Conservation (phyloP, 345 rosid genomes). For the Eutrema yunnanense region DNA sequence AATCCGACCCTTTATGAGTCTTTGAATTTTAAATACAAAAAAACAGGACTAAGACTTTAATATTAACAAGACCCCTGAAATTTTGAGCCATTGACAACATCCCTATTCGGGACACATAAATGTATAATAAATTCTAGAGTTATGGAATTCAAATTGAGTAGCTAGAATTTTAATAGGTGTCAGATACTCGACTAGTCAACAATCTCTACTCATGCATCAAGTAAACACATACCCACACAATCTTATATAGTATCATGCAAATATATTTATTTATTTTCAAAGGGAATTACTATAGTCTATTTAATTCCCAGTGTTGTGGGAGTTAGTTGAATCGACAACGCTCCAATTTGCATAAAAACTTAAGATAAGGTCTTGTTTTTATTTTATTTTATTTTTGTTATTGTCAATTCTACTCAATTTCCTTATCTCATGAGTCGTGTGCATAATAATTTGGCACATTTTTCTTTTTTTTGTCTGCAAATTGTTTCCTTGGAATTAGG, state of each 20-base stretch:
- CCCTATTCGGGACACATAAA: not conserved
- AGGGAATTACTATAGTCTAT: not conserved
- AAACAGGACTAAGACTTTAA: too few relatives aligned
- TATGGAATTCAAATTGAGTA: not conserved
- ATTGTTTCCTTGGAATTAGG: conserved; percentile 1
- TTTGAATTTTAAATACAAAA: too few relatives aligned
- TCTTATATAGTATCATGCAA: not conserved
- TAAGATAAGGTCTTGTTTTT: conserved; percentile 8
- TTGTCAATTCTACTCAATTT: not conserved
- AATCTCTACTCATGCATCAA: conserved; percentile 11
- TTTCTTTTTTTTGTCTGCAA: conserved; percentile 25
- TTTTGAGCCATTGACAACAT: too few relatives aligned
- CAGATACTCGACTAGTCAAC: conserved; percentile 7
- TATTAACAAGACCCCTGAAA: too few relatives aligned
- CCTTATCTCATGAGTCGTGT: not conserved
- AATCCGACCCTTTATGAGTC: too few relatives aligned
- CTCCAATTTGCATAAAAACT: conserved; percentile 7
- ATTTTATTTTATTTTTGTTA: not conserved
- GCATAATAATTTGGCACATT: conserved; percentile 22
- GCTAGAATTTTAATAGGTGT: conserved; percentile 4
- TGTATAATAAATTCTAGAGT: not conserved
- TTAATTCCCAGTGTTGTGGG: conserved; percentile 18
- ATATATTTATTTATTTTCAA: not conserved
- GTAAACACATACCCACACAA: not conserved
- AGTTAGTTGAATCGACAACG: conserved; percentile 13